These are phyloP conservation scores for Mycena maculata DNA, from an alignment of 768 basidiomycete species.

Conservation along the genomic window DNA sequence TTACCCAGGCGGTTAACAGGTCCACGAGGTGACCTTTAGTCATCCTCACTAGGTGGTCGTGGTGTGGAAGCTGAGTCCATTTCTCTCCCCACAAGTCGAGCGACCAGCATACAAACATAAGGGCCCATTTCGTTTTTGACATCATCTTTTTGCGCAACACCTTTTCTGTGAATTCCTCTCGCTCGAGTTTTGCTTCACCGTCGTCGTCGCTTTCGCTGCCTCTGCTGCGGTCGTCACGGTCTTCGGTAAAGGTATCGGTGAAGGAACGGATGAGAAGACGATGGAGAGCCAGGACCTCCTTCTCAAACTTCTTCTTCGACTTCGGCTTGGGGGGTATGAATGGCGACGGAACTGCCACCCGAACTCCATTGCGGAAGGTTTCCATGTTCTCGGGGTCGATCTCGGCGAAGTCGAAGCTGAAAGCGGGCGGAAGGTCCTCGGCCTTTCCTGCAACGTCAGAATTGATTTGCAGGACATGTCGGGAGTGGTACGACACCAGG, in stretches of 20 bases:
- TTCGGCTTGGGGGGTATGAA: not conserved
- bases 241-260: not conserved
- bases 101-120: constrained; percentile 13
- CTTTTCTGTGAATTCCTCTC: not conserved
- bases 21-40: not conserved
- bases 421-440: not conserved
- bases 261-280: constrained; percentile 1
- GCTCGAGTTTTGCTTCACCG: not conserved
- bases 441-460: not conserved
- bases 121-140: not conserved
- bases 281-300: not conserved
- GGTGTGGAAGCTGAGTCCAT: not conserved
- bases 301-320: not conserved
- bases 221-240: not conserved
- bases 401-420: not conserved
- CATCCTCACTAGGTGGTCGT: not conserved
- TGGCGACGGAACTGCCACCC: not conserved
- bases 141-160: not conserved
- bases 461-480: constrained; percentile 26
- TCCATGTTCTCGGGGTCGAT: not conserved
- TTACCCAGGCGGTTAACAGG: constrained; percentile 9
- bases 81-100: not conserved
- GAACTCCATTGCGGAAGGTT: too few species aligned
- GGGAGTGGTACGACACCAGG: constrained; percentile 21
- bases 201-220: not conserved